Evolutionary conservation across 2,329 filamentous ascomycete species (phyloP).

Genomic region (Fragosphaeria purpurea): DNA sequence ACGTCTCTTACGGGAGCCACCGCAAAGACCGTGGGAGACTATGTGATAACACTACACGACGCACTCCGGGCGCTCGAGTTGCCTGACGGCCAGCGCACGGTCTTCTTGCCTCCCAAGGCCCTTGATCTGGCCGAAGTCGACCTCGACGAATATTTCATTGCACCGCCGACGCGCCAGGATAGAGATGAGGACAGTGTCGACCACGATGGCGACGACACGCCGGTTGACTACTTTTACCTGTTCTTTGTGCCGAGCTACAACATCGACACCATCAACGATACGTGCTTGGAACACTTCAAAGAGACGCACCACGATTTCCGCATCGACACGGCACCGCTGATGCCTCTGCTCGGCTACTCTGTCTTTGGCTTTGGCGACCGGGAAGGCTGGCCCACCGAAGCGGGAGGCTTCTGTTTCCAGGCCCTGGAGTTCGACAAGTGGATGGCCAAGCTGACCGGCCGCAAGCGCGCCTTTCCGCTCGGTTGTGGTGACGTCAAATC

Average conservation of each 20-base stretch:
- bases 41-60: conserved; percentile 45
- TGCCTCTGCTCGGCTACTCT: conserved; percentile 69
- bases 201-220: conserved; percentile 19
- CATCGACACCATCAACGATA: conserved; percentile 84
- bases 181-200: neutral
- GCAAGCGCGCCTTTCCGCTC: conserved; percentile 78
- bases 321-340: conserved; percentile 80
- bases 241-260: conserved; percentile 86
- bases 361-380: conserved; percentile 91
- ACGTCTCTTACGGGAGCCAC: conserved; percentile 81
- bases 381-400: conserved; percentile 85
- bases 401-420: conserved; percentile 87
- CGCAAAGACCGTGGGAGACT: conserved; percentile 57
- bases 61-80: conserved; percentile 26
- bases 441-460: conserved; percentile 88
- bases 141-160: conserved; percentile 86
- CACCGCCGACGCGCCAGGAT: conserved; percentile 46
- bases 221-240: conserved; percentile 65
- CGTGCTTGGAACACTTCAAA: conserved; percentile 73
- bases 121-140: conserved; percentile 79
- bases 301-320: conserved; percentile 96
- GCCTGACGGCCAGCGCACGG: neutral
- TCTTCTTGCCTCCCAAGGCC: conserved; percentile 49
- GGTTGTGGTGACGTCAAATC: conserved; percentile 76
- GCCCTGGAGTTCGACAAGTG: conserved; percentile 85